Conservation (phyloP, 495 filamentous ascomycete genomes). For the Cenococcum geophilum region DNA sequence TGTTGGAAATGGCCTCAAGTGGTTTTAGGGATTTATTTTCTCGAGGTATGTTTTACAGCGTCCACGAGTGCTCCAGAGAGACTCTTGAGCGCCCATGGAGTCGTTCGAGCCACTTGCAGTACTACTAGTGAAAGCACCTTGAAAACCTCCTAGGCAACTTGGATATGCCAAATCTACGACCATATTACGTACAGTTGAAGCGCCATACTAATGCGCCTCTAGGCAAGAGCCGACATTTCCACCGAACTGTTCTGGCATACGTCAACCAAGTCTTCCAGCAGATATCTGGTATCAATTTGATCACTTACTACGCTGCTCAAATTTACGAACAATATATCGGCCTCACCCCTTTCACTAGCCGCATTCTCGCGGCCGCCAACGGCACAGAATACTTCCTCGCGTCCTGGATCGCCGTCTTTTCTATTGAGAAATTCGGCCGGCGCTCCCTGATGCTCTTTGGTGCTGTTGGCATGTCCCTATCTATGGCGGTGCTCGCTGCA, state of each 20-base stretch:
- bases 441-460: conserved; percentile 74
- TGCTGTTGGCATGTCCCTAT: conserved; percentile 70
- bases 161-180: no score
- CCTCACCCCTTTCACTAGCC: conserved; percentile 38
- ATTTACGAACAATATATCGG: conserved; percentile 56
- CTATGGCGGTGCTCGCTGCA: conserved; percentile 71
- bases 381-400: conserved; percentile 64
- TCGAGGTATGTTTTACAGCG: no score
- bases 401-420: conserved; percentile 76
- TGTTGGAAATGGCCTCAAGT: conserved; percentile 62
- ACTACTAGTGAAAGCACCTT: no score
- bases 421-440: conserved; percentile 76
- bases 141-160: no score
- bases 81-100: no score
- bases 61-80: no score
- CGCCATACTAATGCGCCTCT: conserved; percentile 20
- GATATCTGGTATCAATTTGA: conserved; percentile 54
- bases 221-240: conserved; percentile 66
- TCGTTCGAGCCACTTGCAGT: no score
- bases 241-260: conserved; percentile 63
- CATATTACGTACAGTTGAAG: no score
- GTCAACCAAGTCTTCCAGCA: conserved; percentile 76
- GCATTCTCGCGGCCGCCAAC: conserved; percentile 42
- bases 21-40: conserved; percentile 64
- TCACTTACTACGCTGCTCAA: conserved; percentile 55